Percentiles rank a stretch among this genome's conserved stretches.
phyloP scores from a whole-genome alignment of 2,329 filamentous ascomycete species.

The Chaetomium sp. region DNA sequence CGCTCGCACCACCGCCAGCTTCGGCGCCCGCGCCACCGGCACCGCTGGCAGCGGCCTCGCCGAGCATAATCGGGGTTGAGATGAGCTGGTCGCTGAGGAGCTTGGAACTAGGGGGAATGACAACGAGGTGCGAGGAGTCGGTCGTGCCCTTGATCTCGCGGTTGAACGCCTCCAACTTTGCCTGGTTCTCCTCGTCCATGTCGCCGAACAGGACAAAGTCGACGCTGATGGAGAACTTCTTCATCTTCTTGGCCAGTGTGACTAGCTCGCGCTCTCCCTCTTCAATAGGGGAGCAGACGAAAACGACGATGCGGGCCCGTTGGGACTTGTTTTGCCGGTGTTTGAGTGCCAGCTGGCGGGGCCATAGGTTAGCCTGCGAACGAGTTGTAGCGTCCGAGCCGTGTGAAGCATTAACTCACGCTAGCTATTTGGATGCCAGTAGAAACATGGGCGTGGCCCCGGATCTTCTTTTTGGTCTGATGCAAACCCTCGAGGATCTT shows the following conservation, averaged over 20 bases:
- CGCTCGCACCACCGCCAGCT: constrained; percentile 56
- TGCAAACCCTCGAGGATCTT: constrained; percentile 92
- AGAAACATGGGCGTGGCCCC: constrained; percentile 82
- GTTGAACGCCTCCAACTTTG: constrained; percentile 93
- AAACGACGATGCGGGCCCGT: constrained; percentile 93
- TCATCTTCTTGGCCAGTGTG: constrained; percentile 95
- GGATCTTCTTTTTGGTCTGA: constrained; percentile 87
- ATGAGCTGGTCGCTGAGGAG: constrained; percentile 91
- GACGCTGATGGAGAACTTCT: constrained; percentile 92
- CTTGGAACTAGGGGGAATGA: constrained; percentile 87
- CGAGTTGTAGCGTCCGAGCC: not conserved
- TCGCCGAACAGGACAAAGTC: constrained; percentile 97
- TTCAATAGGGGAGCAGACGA: constrained; percentile 88
- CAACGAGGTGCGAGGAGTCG: constrained; percentile 87
- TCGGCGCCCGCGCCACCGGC: constrained; percentile 59
- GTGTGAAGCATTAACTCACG: constrained; percentile 58
- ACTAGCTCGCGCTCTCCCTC: constrained; percentile 88
- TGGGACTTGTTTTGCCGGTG: constrained; percentile 98
- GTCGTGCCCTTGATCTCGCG: constrained; percentile 80
- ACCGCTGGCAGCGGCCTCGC: constrained; percentile 69
- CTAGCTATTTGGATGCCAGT: constrained; percentile 94
- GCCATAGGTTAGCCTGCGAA: constrained; percentile 11
- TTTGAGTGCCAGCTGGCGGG: constrained; percentile 81
- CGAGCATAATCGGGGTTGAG: constrained; percentile 84
- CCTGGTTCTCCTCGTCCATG: constrained; percentile 81